These are phyloP conservation scores for Penicillium sp. DNA, from an alignment of 2,329 filamentous ascomycete species.

Conservation along the genomic window DNA sequence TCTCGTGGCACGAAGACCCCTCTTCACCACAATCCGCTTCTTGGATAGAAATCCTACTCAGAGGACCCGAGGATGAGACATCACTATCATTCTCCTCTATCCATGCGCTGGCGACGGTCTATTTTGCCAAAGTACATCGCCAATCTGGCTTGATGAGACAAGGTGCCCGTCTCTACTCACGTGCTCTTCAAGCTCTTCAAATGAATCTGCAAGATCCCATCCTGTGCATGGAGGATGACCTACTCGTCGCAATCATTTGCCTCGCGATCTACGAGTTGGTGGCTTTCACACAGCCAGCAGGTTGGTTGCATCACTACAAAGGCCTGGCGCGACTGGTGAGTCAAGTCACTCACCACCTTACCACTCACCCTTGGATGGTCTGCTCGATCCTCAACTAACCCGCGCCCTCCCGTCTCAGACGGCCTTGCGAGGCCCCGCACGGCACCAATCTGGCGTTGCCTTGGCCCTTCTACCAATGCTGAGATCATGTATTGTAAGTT, in stretches of 20 bases:
- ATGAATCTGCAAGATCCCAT: conserved; percentile 2
- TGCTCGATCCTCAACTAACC: not conserved
- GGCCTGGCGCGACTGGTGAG: conserved; percentile 9
- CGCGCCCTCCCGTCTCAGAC: not conserved
- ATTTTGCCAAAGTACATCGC: conserved; percentile 9
- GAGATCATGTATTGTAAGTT: conserved; percentile 10
- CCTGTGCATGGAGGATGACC: conserved; percentile 5
- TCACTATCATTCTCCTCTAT: conserved; percentile 5
- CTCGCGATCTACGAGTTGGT: conserved; percentile 12
- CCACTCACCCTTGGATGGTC: not conserved
- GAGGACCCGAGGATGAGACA: not conserved
- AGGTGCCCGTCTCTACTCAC: conserved; percentile 6
- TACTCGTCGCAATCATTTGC: conserved; percentile 9
- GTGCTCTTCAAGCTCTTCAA: conserved; percentile 7
- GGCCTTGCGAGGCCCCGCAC: conserved; percentile 10
- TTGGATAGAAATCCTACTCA: conserved; percentile 6
- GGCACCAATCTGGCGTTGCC: conserved; percentile 9
- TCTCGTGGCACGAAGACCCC: conserved; percentile 9
- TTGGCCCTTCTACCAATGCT: conserved; percentile 6
- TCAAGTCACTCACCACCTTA: not conserved
- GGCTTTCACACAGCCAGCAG: conserved; percentile 8
- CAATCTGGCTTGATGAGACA: conserved; percentile 3
- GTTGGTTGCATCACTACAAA: conserved; percentile 12
- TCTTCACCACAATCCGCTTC: not conserved
- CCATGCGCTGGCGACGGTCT: conserved; percentile 7